These are phyloP conservation scores for Cercophora scortea DNA, from an alignment of 495 filamentous ascomycete genomes.

Conservation along the genomic window DNA sequence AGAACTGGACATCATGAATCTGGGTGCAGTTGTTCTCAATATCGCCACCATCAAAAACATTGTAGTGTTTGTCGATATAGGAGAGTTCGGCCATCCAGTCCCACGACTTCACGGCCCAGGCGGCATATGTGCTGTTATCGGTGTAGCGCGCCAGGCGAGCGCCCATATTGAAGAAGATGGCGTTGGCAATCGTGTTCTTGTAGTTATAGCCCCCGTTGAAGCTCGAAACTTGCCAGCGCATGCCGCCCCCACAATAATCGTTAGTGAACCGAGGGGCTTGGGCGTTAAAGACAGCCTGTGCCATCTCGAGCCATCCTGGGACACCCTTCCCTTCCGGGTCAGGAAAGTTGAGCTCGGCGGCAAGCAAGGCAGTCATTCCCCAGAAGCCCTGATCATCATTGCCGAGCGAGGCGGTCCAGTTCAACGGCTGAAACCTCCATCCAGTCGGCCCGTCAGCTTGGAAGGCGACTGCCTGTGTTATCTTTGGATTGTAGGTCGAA, in stretches of 20 bases:
- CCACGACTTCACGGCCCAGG: constrained; percentile 63
- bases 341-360: constrained; percentile 55
- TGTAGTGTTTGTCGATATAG: constrained; percentile 42
- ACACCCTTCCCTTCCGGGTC: constrained; percentile 43
- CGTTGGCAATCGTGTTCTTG: constrained; percentile 69
- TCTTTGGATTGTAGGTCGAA: constrained; percentile 48
- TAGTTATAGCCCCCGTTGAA: constrained; percentile 72
- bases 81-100: constrained; percentile 53
- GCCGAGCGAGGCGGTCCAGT: constrained; percentile 54
- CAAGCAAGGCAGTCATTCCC: constrained; percentile 62
- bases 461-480: constrained; percentile 45
- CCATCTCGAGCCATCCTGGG: constrained; percentile 70
- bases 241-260: constrained; percentile 60
- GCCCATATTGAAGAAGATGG: constrained; percentile 60
- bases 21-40: constrained; percentile 41
- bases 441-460: constrained; percentile 44
- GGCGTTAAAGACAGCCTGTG: constrained; percentile 75
- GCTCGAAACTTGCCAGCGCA: constrained; percentile 74
- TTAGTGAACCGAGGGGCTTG: constrained; percentile 57
- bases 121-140: constrained; percentile 56
- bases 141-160: constrained; percentile 67
- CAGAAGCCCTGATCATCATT: constrained; percentile 67
- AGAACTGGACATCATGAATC: constrained; percentile 50
- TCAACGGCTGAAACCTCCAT: constrained; percentile 54
- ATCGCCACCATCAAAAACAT: constrained; percentile 53